phyloP scores from a whole-genome alignment of 495 filamentous ascomycete genomes.

The Ascodesmis nigricans region DNA sequence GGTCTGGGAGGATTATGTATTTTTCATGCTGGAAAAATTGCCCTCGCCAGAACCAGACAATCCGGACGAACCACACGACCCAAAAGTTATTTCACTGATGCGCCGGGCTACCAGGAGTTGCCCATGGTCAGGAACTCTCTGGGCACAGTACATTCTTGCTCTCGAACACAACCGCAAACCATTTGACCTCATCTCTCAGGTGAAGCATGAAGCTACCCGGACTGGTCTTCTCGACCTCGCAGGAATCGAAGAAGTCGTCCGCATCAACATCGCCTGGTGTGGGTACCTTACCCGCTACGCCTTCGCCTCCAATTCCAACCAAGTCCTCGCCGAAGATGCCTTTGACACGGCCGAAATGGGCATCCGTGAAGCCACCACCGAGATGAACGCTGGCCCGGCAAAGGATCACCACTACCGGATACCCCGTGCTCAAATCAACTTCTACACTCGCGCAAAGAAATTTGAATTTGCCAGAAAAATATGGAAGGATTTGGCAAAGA shows the following conservation, averaged over 20 bases:
- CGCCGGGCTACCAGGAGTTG: constrained; percentile 68
- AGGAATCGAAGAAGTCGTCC: constrained; percentile 65
- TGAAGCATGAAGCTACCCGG: constrained; percentile 80
- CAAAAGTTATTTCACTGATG: constrained; percentile 30
- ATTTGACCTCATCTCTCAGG: constrained; percentile 59
- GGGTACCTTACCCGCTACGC: constrained; percentile 70
- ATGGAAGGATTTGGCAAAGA: constrained; percentile 47
- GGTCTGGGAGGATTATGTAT: constrained; percentile 19
- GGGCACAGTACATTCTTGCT: constrained; percentile 69
- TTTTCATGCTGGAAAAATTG: constrained; percentile 21
- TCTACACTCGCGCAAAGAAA: constrained; percentile 25
- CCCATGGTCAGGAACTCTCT: constrained; percentile 75
- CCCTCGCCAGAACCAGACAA: too few species aligned
- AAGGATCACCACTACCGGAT: constrained; percentile 62
- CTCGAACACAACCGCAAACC: constrained; percentile 51
- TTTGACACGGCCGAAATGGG: constrained; percentile 82
- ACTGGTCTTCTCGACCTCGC: constrained; percentile 46
- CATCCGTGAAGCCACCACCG: constrained; percentile 27
- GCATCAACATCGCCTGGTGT: constrained; percentile 82
- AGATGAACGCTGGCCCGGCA: constrained; percentile 6
- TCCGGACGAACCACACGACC: too few species aligned
- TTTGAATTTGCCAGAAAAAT: constrained; percentile 42
- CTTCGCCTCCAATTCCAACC: constrained; percentile 47
- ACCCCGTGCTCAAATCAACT: constrained; percentile 80
- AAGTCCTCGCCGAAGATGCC: constrained; percentile 78